These are phyloP conservation scores for Tremella yokohamensis DNA, from an alignment of 768 basidiomycete genomes.

Conservation along the genomic window DNA sequence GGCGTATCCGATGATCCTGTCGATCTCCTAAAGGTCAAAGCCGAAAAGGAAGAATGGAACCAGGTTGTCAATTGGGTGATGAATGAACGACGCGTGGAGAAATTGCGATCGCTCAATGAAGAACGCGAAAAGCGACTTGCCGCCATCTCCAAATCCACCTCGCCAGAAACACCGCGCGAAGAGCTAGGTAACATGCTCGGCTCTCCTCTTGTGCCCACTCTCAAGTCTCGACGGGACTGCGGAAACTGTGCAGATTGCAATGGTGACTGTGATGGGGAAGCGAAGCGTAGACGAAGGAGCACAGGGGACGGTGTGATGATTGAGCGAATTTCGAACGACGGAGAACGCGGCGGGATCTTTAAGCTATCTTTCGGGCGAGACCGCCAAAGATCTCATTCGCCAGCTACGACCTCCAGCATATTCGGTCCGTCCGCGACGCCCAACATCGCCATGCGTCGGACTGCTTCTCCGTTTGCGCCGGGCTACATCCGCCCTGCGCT, in stretches of 20 bases:
- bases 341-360: constrained; percentile 12
- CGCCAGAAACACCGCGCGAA: neutral
- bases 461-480: constrained; percentile 23
- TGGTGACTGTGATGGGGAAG: neutral
- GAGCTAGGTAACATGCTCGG: constrained; percentile 3
- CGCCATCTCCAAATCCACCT: constrained; percentile 16
- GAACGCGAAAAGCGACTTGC: constrained; percentile 34
- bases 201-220: neutral
- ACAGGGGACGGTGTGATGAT: neutral
- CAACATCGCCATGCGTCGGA: constrained; percentile 13
- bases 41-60: constrained; percentile 43
- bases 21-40: constrained; percentile 21
- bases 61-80: constrained; percentile 45
- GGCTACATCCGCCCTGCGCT: constrained; percentile 35
- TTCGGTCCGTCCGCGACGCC: constrained; percentile 12
- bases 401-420: constrained; percentile 11
- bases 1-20: constrained; percentile 26
- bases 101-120: constrained; percentile 31
- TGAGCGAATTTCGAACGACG: neutral
- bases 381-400: constrained; percentile 4
- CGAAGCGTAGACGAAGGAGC: neutral
- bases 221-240: too few species aligned
- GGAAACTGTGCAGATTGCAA: neutral
- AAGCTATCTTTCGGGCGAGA: constrained; percentile 1
- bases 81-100: constrained; percentile 41